These are phyloP conservation scores for Aulographum hederae DNA, from an alignment of 2,329 filamentous ascomycete species.

Conservation along the genomic window DNA sequence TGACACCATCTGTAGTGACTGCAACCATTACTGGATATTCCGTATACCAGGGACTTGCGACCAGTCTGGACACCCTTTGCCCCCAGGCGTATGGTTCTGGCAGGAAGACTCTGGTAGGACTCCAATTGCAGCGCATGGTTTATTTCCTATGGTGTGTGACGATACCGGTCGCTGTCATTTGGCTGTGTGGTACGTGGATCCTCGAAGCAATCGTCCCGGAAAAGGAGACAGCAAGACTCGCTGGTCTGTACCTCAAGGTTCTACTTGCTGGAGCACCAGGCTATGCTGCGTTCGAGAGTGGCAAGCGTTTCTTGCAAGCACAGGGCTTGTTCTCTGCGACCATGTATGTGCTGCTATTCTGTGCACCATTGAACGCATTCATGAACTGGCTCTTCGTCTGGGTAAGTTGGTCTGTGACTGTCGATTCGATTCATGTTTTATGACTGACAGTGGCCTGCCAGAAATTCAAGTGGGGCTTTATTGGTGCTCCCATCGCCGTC, in stretches of 20 bases:
- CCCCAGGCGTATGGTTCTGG: constrained; percentile 88
- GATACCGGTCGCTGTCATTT: constrained; percentile 53
- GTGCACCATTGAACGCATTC: constrained; percentile 61
- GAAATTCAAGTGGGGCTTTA: constrained; percentile 32
- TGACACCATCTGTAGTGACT: constrained; percentile 17
- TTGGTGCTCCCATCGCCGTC: constrained; percentile 66
- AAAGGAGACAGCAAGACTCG: constrained; percentile 48
- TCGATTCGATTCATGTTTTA: not conserved
- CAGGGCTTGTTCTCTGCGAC: constrained; percentile 73
- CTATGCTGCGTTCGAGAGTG: constrained; percentile 57
- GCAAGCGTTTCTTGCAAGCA: constrained; percentile 76
- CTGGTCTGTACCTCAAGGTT: constrained; percentile 55
- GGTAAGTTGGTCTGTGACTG: constrained; percentile 25
- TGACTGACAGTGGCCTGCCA: constrained; percentile 4
- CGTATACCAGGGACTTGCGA: constrained; percentile 49
- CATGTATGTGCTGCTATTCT: constrained; percentile 67
- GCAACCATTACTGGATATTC: constrained; percentile 29
- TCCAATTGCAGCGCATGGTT: constrained; percentile 68
- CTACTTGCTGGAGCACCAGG: constrained; percentile 54
- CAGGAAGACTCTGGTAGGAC: constrained; percentile 69
- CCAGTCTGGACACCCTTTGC: constrained; percentile 80
- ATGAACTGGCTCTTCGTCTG: constrained; percentile 73
- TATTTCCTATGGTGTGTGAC: constrained; percentile 57
- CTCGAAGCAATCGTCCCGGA: constrained; percentile 51
- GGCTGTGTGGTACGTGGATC: constrained; percentile 49